phyloP scores from a whole-genome alignment of 495 filamentous ascomycete genomes.

The Thermochaetoides thermophila region DNA sequence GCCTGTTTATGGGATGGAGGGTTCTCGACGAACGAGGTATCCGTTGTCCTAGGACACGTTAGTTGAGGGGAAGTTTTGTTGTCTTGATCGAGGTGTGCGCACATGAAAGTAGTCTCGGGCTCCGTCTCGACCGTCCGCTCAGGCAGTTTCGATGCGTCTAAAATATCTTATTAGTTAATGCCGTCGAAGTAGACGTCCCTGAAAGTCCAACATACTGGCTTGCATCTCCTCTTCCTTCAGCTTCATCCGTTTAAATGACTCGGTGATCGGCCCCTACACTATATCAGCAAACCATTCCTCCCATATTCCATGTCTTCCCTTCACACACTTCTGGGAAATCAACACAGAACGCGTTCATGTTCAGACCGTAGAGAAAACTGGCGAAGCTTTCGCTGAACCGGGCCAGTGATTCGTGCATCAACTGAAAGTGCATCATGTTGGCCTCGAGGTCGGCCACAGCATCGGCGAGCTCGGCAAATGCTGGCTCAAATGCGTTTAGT shows the following conservation, averaged over 20 bases:
- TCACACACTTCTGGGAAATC: constrained; percentile 77
- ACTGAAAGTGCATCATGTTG: constrained; percentile 92
- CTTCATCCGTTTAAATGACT: constrained; percentile 55
- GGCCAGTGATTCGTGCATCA: constrained; percentile 91
- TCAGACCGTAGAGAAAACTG: constrained; percentile 84
- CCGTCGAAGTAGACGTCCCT: too few relatives aligned
- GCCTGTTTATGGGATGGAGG: constrained; percentile 44
- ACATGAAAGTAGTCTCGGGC: constrained; percentile 82
- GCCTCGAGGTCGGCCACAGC: constrained; percentile 89
- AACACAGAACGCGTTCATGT: constrained; percentile 98
- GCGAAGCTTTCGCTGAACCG: constrained; percentile 95
- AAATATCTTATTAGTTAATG: too few relatives aligned
- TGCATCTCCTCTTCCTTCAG: constrained; percentile 30
- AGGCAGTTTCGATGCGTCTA: constrained; percentile 6
- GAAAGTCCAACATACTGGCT: constrained; percentile 3
- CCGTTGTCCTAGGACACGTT: constrained; percentile 54
- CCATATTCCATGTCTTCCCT: background rate
- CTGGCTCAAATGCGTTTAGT: constrained; percentile 68
- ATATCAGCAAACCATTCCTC: background rate
- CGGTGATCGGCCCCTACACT: constrained; percentile 32
- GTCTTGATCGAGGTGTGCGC: constrained; percentile 14
- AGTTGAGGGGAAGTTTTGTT: constrained; percentile 11
- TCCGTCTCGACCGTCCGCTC: constrained; percentile 18
- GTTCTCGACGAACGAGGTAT: constrained; percentile 87
- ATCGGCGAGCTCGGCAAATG: constrained; percentile 87